Evolutionary conservation across 176 grass and related monocot species (phyloP).

Genomic region (Coix lacrymajobi): DNA sequence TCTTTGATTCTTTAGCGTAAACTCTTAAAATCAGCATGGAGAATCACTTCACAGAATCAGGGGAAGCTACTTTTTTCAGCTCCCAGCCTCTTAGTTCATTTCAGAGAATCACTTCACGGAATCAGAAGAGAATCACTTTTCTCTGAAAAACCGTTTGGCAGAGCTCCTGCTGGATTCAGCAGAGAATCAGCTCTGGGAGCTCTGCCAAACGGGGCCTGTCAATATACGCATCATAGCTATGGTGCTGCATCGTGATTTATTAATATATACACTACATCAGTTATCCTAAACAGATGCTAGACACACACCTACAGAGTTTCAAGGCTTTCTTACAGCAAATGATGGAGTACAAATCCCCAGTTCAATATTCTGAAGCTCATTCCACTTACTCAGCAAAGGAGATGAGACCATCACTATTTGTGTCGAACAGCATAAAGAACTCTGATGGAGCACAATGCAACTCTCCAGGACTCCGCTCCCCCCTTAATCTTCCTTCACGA

Average conservation of each 20-base stretch:
- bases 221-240: neutral
- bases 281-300: neutral
- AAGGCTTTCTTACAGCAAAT: neutral
- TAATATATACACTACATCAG: neutral
- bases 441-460: slow-evolving; percentile 70
- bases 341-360: neutral
- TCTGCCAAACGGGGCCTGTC: too few relatives aligned
- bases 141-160: too few relatives aligned
- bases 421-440: slow-evolving; percentile 88
- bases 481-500: slow-evolving; percentile 68
- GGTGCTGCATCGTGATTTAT: neutral
- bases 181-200: too few relatives aligned
- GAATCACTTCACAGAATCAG: too few relatives aligned
- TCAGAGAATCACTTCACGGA: too few relatives aligned
- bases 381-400: slow-evolving; percentile 95
- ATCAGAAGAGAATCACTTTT: too few relatives aligned
- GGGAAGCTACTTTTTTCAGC: too few relatives aligned
- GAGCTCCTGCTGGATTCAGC: too few relatives aligned
- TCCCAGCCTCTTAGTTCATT: too few relatives aligned
- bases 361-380: neutral
- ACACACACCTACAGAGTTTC: neutral
- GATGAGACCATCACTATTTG: slow-evolving; percentile 86
- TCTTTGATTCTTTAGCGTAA: too few relatives aligned
- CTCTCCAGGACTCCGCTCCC: slow-evolving; percentile 66
- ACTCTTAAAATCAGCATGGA: too few relatives aligned